These are phyloP conservation scores for Aspergillus fumigatus DNA, from an alignment of 2,329 filamentous ascomycete genomes.

Conservation along the genomic window DNA sequence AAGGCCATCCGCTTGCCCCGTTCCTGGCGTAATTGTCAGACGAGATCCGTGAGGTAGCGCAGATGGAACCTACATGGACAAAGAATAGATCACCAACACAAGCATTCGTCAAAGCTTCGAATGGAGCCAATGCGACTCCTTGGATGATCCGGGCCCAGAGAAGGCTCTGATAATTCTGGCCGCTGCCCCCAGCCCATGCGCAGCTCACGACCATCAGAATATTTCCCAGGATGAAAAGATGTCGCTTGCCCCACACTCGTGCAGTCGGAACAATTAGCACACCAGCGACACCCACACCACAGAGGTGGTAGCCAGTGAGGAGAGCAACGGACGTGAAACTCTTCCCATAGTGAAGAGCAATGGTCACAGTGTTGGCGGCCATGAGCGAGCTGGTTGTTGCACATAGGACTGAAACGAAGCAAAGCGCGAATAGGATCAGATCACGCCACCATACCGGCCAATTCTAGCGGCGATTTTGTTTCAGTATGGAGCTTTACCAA, in stretches of 20 bases:
- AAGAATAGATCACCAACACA: conserved; percentile 86
- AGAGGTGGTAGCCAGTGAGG: conserved; percentile 80
- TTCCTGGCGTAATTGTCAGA: conserved; percentile 44
- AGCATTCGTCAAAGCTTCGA: conserved; percentile 84
- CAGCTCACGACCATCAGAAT: conserved; percentile 68
- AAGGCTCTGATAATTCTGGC: conserved; percentile 65
- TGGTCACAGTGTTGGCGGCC: conserved; percentile 78
- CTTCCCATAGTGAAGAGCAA: conserved; percentile 62
- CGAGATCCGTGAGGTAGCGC: not conserved
- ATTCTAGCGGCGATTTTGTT: conserved; percentile 49
- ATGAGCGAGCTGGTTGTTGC: conserved; percentile 81
- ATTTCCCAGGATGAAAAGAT: conserved; percentile 76
- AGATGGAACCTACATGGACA: conserved; percentile 61
- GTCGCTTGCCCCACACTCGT: conserved; percentile 87
- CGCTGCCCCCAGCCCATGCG: conserved; percentile 70
- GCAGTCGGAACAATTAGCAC: conserved; percentile 83
- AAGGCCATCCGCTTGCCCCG: conserved; percentile 84
- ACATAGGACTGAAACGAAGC: conserved; percentile 74
- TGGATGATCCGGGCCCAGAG: conserved; percentile 78
- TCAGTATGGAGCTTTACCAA: not conserved
- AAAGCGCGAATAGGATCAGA: conserved; percentile 72
- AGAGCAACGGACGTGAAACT: conserved; percentile 73
- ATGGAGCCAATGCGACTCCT: conserved; percentile 80
- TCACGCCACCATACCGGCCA: conserved; percentile 88
- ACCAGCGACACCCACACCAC: conserved; percentile 75